Evolutionary conservation across 148 eudicot genomes (phyloP).

Genomic region (Silene uniflora): DNA sequence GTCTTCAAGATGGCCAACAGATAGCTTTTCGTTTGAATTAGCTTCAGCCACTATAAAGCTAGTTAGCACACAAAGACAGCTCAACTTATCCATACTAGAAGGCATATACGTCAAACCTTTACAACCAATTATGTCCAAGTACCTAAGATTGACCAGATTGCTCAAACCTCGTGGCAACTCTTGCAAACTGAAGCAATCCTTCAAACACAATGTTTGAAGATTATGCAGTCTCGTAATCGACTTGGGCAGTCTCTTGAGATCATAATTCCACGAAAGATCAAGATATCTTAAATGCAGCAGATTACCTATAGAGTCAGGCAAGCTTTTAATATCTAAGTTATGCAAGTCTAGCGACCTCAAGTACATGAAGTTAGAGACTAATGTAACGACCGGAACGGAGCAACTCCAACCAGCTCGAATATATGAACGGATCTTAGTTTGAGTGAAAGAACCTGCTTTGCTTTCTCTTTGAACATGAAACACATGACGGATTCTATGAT

Average conservation of each 20-base stretch:
- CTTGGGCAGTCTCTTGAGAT: not conserved
- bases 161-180: not conserved
- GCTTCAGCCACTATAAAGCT: not conserved
- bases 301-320: constrained; percentile 3
- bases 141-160: not conserved
- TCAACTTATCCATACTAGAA: not conserved
- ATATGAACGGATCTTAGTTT: constrained; percentile 7
- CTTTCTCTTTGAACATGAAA: not conserved
- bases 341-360: constrained; percentile 9
- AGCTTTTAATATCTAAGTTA: not conserved
- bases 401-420: constrained; percentile 6
- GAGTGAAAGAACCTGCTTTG: not conserved
- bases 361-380: constrained; percentile 2
- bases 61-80: constrained; percentile 1
- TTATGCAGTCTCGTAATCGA: not conserved
- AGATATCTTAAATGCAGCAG: constrained; percentile 7
- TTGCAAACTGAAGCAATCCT: constrained; percentile 11
- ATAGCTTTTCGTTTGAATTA: not conserved
- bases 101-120: constrained; percentile 6
- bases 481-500: constrained; percentile 1
- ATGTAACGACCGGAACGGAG: not conserved
- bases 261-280: constrained; percentile 9
- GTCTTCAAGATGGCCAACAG: not conserved
- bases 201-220: constrained; percentile 7
- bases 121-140: not conserved